Conservation (phyloP, 176 grass and related monocot genomes). For the Oryza brachyantha region DNA sequence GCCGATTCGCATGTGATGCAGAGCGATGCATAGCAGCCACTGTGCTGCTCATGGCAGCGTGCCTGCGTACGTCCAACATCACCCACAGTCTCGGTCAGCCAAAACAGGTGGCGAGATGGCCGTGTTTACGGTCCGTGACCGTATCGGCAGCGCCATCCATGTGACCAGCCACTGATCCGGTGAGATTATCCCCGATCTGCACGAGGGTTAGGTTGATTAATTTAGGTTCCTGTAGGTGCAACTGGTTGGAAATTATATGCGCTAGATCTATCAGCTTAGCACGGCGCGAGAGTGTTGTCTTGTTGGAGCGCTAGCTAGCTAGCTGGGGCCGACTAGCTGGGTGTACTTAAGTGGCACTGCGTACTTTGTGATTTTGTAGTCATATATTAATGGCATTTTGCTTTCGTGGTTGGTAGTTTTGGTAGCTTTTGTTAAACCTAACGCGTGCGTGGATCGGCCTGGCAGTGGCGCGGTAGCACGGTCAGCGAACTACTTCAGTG, state of each 20-base stretch:
- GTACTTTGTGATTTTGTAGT: neutral
- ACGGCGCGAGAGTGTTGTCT: neutral
- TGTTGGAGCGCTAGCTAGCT: neutral
- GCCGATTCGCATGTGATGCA: neutral
- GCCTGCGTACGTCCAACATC: slow-evolving; percentile 7
- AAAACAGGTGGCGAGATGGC: slow-evolving; percentile 7
- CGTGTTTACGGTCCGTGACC: neutral
- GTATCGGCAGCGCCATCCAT: neutral
- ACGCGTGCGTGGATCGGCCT: neutral
- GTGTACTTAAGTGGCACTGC: too few relatives aligned
- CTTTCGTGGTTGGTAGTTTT: neutral
- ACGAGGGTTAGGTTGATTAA: neutral
- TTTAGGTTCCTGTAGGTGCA: neutral
- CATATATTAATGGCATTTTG: neutral
- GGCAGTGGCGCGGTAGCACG: neutral
- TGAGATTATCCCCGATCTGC: neutral
- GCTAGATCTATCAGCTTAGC: neutral
- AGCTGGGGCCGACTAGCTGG: too few relatives aligned
- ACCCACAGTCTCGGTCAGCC: neutral
- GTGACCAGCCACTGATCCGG: neutral
- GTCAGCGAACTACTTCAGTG: neutral
- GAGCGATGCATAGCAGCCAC: neutral
- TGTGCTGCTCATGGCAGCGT: neutral
- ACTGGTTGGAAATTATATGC: neutral
- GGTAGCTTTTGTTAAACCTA: neutral